Conservation (phyloP, 257 asterid species). For the Solanum commersonii region DNA sequence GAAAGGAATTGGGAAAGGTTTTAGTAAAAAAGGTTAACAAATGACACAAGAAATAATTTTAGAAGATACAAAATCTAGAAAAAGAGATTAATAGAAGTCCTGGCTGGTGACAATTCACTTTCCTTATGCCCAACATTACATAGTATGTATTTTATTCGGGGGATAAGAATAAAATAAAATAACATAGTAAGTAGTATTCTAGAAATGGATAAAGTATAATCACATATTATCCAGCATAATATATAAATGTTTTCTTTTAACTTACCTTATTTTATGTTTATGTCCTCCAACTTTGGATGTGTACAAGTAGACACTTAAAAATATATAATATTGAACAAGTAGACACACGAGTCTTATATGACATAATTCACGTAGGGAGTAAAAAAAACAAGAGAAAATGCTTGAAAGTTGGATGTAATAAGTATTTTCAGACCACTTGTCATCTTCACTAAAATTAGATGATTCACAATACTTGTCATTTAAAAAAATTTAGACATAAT, state of each 20-base stretch:
- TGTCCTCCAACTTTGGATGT: background rate
- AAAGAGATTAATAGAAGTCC: background rate
- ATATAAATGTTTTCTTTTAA: too few relatives aligned
- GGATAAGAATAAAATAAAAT: background rate
- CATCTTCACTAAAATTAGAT: background rate
- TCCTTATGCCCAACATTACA: background rate
- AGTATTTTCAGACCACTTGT: background rate
- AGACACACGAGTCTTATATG: too few relatives aligned
- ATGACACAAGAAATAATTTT: background rate
- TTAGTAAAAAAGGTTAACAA: background rate
- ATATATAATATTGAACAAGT: background rate
- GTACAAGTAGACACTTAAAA: too few relatives aligned
- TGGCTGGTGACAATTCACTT: background rate
- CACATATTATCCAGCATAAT: background rate
- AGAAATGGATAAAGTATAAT: background rate
- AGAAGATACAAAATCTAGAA: background rate
- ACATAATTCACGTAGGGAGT: too few relatives aligned
- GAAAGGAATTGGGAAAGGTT: background rate
- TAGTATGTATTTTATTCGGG: background rate
- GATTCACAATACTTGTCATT: background rate
- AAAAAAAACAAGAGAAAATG: too few relatives aligned
- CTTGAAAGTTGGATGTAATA: background rate
- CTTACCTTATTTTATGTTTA: too few relatives aligned
- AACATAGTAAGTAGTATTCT: background rate
- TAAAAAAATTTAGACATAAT: too few relatives aligned